Conservation (phyloP, 2,329 filamentous ascomycete genomes). For the Xylariaceae sp. region DNA sequence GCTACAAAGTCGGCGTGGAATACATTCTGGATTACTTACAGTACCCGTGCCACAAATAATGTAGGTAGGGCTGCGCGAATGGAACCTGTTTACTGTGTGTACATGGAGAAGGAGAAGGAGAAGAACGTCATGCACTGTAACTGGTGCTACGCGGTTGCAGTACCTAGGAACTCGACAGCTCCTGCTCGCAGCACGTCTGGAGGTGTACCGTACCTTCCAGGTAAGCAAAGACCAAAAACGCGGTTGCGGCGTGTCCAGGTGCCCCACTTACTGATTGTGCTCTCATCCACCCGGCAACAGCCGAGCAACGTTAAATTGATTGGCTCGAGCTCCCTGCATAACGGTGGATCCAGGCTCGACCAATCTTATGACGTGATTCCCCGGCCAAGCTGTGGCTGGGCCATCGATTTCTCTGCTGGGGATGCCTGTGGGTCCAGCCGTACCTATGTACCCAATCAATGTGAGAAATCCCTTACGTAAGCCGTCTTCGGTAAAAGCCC, state of each 20-base stretch:
- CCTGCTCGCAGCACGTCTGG: not conserved
- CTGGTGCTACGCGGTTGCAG: not conserved
- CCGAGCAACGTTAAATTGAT: slow-evolving; percentile 51
- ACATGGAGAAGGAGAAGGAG: too few species aligned
- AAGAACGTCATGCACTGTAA: too few species aligned
- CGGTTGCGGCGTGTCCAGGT: slow-evolving; percentile 11
- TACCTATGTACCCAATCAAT: too few species aligned
- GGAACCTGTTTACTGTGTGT: too few species aligned
- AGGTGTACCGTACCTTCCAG: too few species aligned
- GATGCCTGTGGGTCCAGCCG: too few species aligned
- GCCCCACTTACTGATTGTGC: slow-evolving; percentile 24
- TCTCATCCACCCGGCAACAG: slow-evolving; percentile 42
- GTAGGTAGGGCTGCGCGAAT: too few species aligned
- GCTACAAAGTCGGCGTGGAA: not conserved
- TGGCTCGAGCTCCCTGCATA: slow-evolving; percentile 33
- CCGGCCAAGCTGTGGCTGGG: not conserved
- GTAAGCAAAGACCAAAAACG: not conserved
- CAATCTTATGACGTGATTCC: slow-evolving; percentile 32
- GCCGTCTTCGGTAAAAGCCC: not conserved
- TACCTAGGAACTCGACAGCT: not conserved
- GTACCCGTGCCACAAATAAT: too few species aligned
- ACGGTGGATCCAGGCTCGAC: slow-evolving; percentile 14
- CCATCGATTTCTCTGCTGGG: not conserved
- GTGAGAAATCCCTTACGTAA: not conserved
- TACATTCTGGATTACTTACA: not conserved